Base-by-base conservation (phyloP, 2,329 filamentous ascomycete species). In the Exophiala xenobiotica region DNA sequence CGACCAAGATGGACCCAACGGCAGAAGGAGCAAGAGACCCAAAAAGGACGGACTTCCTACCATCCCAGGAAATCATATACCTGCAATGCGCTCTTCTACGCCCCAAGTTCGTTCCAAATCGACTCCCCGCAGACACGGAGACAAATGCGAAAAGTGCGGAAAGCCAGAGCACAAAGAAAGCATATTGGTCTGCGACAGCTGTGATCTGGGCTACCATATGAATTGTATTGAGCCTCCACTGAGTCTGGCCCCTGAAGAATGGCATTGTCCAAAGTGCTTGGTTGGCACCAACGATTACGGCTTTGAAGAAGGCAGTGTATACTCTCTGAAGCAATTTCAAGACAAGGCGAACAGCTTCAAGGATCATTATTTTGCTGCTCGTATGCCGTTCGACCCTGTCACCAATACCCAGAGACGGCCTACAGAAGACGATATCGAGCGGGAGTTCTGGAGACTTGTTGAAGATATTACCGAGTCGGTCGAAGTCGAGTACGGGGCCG, bases 221-320 rank as follows among this genome's bases (percentile, higher is more conserved):
- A 79, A 83, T 53, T 99, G 93, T 64, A 80, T 97, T 16, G 93
- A 99, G 59, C 92, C 91, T 26, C 89, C 88, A 1, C 74, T 95
- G 37, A 87, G 86, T 61, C 75, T 79, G 6, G 83, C 87, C 58
- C 90, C 90, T 0, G 87, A 93, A 19, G 93, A 97, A 65, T 99
- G 93, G 93, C 92, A 97, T 67, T 99, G 93, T 61, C 87, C 93
- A 0, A 83, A 90, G 64, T 99, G 93, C 67, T 80, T 99, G 20
- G 93, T 99, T 19, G 93, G 93, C 40, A 95, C 95, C 50, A 91
- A 92, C 31, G 90, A 97, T 60, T 99, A 96, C 64, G 93, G 93
- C 0, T 99, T 99, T 56, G 92, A 97, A 66, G 93, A 99, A 68
- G 93, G 93, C 19, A 91, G 91, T 3, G 80, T 96, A 18, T 99